Conservation (phyloP, 495 filamentous ascomycete species). For the Coniosporium apollinis region DNA sequence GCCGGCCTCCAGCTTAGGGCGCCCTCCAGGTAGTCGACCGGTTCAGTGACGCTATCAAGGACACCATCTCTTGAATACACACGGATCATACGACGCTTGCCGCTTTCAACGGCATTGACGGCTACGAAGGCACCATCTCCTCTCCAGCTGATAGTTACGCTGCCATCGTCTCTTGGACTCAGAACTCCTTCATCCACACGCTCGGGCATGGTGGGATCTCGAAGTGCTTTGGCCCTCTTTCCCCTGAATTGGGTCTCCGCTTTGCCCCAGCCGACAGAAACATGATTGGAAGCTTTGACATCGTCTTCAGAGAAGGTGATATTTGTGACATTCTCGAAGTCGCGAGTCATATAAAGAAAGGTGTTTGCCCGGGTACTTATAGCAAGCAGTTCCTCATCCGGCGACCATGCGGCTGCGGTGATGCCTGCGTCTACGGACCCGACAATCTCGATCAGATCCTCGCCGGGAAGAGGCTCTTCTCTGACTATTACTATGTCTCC, state of each 20-base stretch:
- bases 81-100: constrained; percentile 56
- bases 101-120: constrained; percentile 55
- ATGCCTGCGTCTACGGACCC: constrained; percentile 88
- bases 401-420: constrained; percentile 79
- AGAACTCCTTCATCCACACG: constrained; percentile 71
- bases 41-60: constrained; percentile 82
- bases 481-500: constrained; percentile 79
- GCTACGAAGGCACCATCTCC: constrained; percentile 89
- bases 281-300: constrained; percentile 77
- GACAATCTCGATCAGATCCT: constrained; percentile 79
- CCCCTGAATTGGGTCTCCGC: constrained; percentile 96
- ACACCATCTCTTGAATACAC: constrained; percentile 81
- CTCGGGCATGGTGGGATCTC: constrained; percentile 89
- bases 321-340: constrained; percentile 68
- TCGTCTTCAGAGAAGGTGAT: constrained; percentile 56
- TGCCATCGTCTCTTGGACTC: constrained; percentile 51
- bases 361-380: constrained; percentile 66
- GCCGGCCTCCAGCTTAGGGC: constrained; percentile 80
- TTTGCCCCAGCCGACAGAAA: constrained; percentile 97
- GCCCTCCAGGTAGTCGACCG: constrained; percentile 75
- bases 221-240: constrained; percentile 71
- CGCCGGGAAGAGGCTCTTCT: constrained; percentile 50
- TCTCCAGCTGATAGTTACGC: constrained; percentile 70
- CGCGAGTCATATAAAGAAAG: constrained; percentile 79
- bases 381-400: constrained; percentile 79